These are phyloP conservation scores for Claviceps sp. DNA, from an alignment of 2,329 filamentous ascomycete species.

Conservation along the genomic window DNA sequence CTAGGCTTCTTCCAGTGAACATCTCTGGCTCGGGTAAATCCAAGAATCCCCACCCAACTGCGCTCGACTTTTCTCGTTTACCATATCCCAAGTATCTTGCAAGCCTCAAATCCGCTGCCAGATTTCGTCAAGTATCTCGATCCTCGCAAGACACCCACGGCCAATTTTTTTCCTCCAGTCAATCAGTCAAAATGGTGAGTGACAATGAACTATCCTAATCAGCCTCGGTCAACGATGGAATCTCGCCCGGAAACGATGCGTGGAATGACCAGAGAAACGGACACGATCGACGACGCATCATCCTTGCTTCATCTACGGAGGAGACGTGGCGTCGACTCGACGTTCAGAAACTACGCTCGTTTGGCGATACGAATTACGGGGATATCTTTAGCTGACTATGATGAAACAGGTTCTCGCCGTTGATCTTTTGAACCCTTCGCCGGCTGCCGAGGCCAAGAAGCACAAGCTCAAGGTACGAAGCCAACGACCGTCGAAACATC, in stretches of 20 bases:
- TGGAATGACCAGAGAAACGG: background rate
- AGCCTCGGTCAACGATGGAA: constrained; percentile 6
- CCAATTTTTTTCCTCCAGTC: constrained; percentile 22
- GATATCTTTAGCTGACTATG: constrained; percentile 31
- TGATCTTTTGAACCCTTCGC: constrained; percentile 98
- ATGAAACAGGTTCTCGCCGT: constrained; percentile 87
- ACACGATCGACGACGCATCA: constrained; percentile 8
- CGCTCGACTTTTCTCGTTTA: constrained; percentile 37
- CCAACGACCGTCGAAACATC: constrained; percentile 4
- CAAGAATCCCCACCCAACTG: constrained; percentile 19
- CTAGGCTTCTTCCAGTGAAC: constrained; percentile 24
- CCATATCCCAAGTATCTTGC: constrained; percentile 33
- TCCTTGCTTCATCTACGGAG: constrained; percentile 5
- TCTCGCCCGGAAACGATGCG: constrained; percentile 10
- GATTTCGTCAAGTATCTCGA: constrained; percentile 38
- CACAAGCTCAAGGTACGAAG: constrained; percentile 97
- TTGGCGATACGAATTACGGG: background rate
- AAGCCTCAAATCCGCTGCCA: constrained; percentile 42
- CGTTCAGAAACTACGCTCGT: background rate
- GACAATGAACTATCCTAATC: constrained; percentile 13
- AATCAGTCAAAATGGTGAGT: constrained; percentile 60
- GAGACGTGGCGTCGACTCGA: constrained; percentile 9
- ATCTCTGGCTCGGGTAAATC: constrained; percentile 22
- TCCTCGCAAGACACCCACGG: constrained; percentile 33
- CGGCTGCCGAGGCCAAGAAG: constrained; percentile 97